Base-by-base conservation (phyloP, 2,329 filamentous ascomycete genomes). In the Epichloe aotearoae region DNA sequence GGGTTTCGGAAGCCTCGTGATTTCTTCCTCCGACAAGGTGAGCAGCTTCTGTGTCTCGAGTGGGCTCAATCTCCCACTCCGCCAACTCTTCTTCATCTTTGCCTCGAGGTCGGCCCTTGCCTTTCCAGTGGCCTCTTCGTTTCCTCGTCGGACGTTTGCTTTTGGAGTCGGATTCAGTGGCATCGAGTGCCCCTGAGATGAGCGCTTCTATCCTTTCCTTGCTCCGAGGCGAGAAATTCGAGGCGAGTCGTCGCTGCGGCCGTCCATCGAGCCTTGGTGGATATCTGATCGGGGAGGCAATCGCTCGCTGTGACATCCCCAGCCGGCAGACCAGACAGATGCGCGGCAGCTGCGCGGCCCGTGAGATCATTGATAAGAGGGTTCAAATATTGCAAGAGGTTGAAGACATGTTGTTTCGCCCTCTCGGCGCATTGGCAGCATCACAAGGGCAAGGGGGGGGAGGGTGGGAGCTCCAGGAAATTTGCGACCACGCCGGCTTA, bases 291-390 rank as follows among this genome's bases (percentile, higher is more conserved):
- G 8, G 37, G 4, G 49, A 44, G 3, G 49, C 43, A 8, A 54
- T 47, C 37, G 52, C 57, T 55, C 58, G 58, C 45, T 56, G 59
- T 3, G 56, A 49, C 17, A 69, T 51, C 50, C 63, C 59, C 20
- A 59, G 56, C 42, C 63, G 62, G 54, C 68, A 69, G 58, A 58
- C 58, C 45, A 62, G 56, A 54, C 65, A 68, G 36, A 67, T 58
- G 38, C 61, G 64, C 61, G 64, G 60, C 53, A 61, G 58, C 48
- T 60, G 56, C 8, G 53, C 57, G 52, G 61, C 61, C 55, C 63
- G 64, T 19, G 66, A 62, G 55, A 69, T 58, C 68, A 71, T 71
- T 53, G 59, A 58, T 47, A 12, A 23, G 43, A 37, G 17, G 14
- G 14, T 45, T 38, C 7, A 23, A 14, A 14, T 5, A 34, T 14